These are phyloP conservation scores for Beauveria sp. DNA, from an alignment of 2,329 filamentous ascomycete genomes.

Conservation along the genomic window DNA sequence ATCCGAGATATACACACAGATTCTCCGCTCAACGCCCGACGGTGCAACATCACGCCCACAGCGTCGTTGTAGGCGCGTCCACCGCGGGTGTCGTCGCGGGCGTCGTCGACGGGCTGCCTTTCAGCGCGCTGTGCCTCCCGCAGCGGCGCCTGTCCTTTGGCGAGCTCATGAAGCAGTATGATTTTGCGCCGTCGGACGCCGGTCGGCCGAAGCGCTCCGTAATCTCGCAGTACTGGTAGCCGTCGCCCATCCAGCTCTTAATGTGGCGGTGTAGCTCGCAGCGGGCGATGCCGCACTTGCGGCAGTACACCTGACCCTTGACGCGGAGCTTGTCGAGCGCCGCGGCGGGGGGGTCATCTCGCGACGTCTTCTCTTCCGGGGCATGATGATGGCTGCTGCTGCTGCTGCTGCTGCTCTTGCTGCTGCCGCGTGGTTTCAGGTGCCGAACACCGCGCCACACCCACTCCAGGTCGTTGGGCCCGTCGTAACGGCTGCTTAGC, in stretches of 20 bases:
- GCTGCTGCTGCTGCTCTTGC: not conserved
- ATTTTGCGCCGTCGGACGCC: constrained; percentile 37
- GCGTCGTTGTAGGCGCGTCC: not conserved
- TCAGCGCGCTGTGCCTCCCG: constrained; percentile 39
- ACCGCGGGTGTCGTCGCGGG: not conserved
- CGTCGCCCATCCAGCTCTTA: constrained; percentile 49
- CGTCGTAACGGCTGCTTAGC: constrained; percentile 47
- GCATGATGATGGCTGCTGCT: not conserved
- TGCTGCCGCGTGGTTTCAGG: constrained; percentile 25
- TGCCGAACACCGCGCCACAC: constrained; percentile 51
- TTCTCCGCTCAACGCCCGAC: not conserved
- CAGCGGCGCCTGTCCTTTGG: constrained; percentile 51
- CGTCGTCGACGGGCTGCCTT: not conserved
- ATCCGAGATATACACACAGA: too few relatives aligned
- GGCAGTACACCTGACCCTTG: constrained; percentile 53
- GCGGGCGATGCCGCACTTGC: constrained; percentile 52
- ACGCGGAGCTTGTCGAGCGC: constrained; percentile 41
- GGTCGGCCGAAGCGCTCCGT: constrained; percentile 47
- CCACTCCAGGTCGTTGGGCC: constrained; percentile 57
- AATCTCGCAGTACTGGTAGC: constrained; percentile 53
- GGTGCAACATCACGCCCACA: not conserved
- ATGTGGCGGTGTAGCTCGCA: constrained; percentile 59
- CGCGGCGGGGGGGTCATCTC: too few relatives aligned
- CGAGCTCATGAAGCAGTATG: constrained; percentile 51
- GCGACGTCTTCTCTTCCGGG: too few relatives aligned